Percentiles rank a stretch among this genome's conserved stretches.
Evolutionary conservation across 116 monocot species (phyloP).

Genomic region (Zostera marina): DNA sequence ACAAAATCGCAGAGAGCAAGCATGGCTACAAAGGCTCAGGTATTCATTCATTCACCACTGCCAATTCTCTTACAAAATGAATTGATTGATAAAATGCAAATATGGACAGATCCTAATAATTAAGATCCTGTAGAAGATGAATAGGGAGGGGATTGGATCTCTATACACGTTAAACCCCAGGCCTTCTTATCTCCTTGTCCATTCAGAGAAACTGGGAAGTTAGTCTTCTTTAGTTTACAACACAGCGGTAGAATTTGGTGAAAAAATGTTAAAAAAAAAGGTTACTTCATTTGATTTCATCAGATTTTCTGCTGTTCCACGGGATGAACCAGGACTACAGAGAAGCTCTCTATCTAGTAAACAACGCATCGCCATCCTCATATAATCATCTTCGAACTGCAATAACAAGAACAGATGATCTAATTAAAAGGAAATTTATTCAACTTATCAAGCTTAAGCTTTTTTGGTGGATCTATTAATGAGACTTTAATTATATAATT

Average conservation of each 20-base stretch:
- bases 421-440: too few relatives aligned
- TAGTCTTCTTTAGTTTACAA: neutral
- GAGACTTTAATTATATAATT: too few relatives aligned
- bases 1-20: slow-evolving; percentile 2
- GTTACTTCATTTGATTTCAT: neutral
- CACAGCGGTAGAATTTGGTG: neutral
- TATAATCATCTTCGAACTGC: neutral
- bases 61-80: neutral
- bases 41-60: neutral
- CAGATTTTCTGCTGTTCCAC: neutral
- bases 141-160: slow-evolving; percentile 2
- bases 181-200: neutral
- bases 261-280: neutral
- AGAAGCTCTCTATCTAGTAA: neutral
- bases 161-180: slow-evolving; percentile 5
- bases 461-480: too few relatives aligned
- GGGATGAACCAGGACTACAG: neutral
- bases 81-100: slow-evolving; percentile 4
- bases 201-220: neutral
- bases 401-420: neutral
- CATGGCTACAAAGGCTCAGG: neutral
- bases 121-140: neutral
- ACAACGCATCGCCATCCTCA: neutral
- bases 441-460: too few relatives aligned
- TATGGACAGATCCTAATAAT: neutral